Base-by-base conservation (phyloP, 441 rosid species). In the Erysimum pusillum region DNA sequence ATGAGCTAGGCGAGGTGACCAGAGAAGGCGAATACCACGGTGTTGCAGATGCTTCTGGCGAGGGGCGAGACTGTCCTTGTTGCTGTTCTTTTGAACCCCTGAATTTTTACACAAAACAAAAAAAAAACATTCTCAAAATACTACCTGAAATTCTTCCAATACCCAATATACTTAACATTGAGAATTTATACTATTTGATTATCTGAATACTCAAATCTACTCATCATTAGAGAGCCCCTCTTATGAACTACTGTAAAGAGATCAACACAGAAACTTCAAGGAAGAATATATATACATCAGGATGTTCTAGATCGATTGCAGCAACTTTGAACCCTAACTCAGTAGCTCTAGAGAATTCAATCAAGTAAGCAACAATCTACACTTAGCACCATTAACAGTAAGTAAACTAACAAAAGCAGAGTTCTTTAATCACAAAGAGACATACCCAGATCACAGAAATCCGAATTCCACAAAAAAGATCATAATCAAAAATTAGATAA, bases 11-110 rank as follows among this genome's bases (percentile, higher is more conserved):
- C 12, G 91, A 82, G 83, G 84, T 82, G 45, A 65, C 85, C 4
- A 83, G 86, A 51, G 97, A 85, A 8, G 89, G 89, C 12, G 97
- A 86, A 72, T 87, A 90, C 96, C 93, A 90, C 17, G 95, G 90
- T 28, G 34, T 17, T 44, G 68, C 9, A 28, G 68, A 63, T 25
- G 77, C 85, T 63, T 84, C 91, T 25, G 88, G 64, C 57, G 92
- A 44, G 2, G 90, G 92, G 31, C 76, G 87, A 3, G 87, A 86
- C 70, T 85, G 91, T 32, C 85, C 84, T 83, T 88, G 91, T 63
- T 44, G 53, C 80, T 84, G 91, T 57, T 91, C 96, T 83, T 87
- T 89, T 42, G 92, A 85, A 61, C 88, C 81, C 95, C 97, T 93
- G 80, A 11, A 63, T 44, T 14, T 14, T 2, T 28, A 41, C 46